Evolutionary conservation across 2,329 filamentous ascomycete genomes (phyloP).

Genomic region (Aspergillus brasiliensis): DNA sequence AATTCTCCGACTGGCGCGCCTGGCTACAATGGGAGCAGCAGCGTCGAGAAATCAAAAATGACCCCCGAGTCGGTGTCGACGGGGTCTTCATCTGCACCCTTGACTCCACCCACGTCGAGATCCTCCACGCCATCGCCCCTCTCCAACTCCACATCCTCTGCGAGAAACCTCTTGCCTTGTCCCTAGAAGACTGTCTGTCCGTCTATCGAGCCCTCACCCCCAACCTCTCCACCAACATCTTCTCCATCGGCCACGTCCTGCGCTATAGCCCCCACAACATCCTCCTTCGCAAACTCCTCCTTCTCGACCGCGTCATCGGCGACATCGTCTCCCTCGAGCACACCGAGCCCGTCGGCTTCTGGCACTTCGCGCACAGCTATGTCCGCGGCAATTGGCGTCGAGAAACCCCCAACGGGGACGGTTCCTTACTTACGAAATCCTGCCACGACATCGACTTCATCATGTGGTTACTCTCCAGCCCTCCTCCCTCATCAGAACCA

Average conservation of each 20-base stretch:
- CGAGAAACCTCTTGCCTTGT: constrained; percentile 90
- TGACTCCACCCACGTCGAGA: constrained; percentile 85
- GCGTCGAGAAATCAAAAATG: constrained; percentile 52
- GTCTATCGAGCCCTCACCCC: constrained; percentile 57
- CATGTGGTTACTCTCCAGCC: constrained; percentile 85
- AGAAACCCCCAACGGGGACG: constrained; percentile 70
- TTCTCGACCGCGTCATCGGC: constrained; percentile 75
- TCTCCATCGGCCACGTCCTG: constrained; percentile 91
- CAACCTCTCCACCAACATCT: constrained; percentile 55
- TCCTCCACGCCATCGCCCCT: constrained; percentile 72
- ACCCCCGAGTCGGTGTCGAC: constrained; percentile 55
- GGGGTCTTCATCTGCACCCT: constrained; percentile 74
- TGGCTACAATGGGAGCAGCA: constrained; percentile 72
- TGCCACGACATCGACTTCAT: constrained; percentile 95
- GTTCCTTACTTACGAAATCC: constrained; percentile 85
- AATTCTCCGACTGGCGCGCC: constrained; percentile 72
- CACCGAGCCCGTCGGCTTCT: constrained; percentile 93
- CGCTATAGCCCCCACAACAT: constrained; percentile 93
- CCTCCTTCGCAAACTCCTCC: constrained; percentile 74
- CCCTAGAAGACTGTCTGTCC: constrained; percentile 72
- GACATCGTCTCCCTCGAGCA: constrained; percentile 85
- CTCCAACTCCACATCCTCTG: constrained; percentile 80
- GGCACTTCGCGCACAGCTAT: constrained; percentile 91
- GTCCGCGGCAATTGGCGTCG: constrained; percentile 93
- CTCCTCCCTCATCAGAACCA: constrained; percentile 44